A percentile compares a stretch with the other conserved stretches of the same genome.
These are phyloP conservation scores for Prorocentrum cordatum DNA, from an alignment of 169 alveolate genomes.

Conservation along the genomic window DNA sequence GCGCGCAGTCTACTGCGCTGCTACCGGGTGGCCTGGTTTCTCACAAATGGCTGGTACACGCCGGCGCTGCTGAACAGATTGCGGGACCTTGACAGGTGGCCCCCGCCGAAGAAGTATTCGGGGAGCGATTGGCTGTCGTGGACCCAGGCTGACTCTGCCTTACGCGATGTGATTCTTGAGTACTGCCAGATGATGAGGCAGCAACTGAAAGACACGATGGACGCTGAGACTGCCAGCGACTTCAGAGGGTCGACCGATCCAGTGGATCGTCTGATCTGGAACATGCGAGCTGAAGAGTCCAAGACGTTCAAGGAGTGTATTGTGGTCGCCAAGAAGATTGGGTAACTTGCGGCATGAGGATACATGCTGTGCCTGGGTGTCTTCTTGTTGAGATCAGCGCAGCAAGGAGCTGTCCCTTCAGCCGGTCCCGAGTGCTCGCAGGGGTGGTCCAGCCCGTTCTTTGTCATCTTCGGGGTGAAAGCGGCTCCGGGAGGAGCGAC, in stretches of 20 bases:
- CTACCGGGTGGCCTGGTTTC: constrained; percentile 44
- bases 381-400: too few relatives aligned
- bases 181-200: constrained; percentile 49
- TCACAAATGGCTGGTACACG: constrained; percentile 47
- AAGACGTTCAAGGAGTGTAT: not conserved
- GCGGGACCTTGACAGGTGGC: constrained; percentile 58
- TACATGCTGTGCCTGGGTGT: too few relatives aligned
- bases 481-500: too few relatives aligned
- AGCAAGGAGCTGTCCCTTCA: too few relatives aligned
- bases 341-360: too few relatives aligned
- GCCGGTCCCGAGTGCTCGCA: too few relatives aligned
- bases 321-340: constrained; percentile 6
- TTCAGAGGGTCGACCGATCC: constrained; percentile 42
- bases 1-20: constrained; percentile 20
- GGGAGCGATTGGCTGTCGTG: constrained; percentile 40
- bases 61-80: constrained; percentile 44
- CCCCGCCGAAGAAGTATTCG: constrained; percentile 48
- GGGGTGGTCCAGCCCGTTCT: too few relatives aligned
- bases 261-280: constrained; percentile 14
- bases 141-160: constrained; percentile 37
- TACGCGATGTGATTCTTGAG: constrained; percentile 28
- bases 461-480: too few relatives aligned
- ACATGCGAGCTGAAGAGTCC: not conserved
- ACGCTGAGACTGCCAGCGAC: constrained; percentile 36
- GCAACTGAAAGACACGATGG: constrained; percentile 52